Evolutionary conservation across 805 yeast genomes (phyloP).

Genomic region (Wickerhamomyces strasburgensis): DNA sequence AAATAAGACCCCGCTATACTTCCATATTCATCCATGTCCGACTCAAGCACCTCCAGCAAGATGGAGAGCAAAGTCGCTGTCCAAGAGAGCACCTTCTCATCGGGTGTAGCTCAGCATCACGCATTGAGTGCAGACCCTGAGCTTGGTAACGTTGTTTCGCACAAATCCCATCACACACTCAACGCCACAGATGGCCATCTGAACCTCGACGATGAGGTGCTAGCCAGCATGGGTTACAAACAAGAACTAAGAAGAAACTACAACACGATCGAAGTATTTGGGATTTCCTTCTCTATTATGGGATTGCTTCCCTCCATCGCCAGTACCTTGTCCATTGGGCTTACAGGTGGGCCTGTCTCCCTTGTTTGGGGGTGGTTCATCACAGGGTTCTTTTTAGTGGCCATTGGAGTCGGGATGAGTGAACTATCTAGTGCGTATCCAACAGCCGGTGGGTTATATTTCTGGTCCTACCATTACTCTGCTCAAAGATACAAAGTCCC

Average conservation of each 20-base stretch:
- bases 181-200: slow-evolving; percentile 2
- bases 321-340: slow-evolving; percentile 42
- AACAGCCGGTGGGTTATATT: slow-evolving; percentile 66
- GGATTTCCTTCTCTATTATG: slow-evolving; percentile 64
- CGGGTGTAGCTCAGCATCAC: too few relatives aligned
- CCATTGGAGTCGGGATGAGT: slow-evolving; percentile 53
- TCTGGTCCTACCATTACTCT: slow-evolving; percentile 58
- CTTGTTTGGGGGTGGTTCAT: slow-evolving; percentile 68
- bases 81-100: not conserved
- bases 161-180: not conserved
- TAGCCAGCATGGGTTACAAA: slow-evolving; percentile 50
- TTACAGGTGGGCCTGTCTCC: slow-evolving; percentile 52
- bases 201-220: slow-evolving; percentile 12
- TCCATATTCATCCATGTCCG: not conserved
- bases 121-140: not conserved
- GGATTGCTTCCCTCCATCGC: slow-evolving; percentile 59
- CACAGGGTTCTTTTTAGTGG: slow-evolving; percentile 47
- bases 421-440: slow-evolving; percentile 62
- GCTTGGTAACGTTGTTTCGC: not conserved
- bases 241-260: slow-evolving; percentile 58
- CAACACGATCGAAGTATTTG: slow-evolving; percentile 56
- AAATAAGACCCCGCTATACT: not conserved
- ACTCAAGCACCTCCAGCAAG: not conserved
- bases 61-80: not conserved
- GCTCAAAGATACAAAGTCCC: slow-evolving; percentile 44